Evolutionary conservation across 2,329 filamentous ascomycete species (phyloP).

Genomic region (Microdochium nivale): DNA sequence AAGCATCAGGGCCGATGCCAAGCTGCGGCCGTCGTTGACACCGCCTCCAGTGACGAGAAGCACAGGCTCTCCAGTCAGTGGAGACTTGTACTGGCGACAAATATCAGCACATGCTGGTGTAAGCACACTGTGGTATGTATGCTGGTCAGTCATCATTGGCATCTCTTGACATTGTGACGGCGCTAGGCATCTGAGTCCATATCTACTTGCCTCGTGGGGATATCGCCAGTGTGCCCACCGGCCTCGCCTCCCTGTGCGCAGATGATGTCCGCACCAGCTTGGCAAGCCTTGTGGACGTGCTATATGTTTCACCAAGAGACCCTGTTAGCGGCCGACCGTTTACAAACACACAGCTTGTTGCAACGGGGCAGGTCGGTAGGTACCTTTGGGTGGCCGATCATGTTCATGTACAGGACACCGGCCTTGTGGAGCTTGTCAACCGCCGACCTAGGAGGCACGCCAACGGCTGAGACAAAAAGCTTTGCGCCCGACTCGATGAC

Average conservation of each 20-base stretch:
- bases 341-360: background rate
- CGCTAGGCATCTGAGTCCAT: too few relatives aligned
- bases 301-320: background rate
- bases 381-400: constrained; percentile 98
- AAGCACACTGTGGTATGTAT: constrained; percentile 49
- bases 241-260: constrained; percentile 98
- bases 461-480: constrained; percentile 24
- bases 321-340: background rate
- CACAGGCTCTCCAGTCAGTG: constrained; percentile 78
- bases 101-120: constrained; percentile 87
- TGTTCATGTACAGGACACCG: constrained; percentile 96
- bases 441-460: constrained; percentile 18
- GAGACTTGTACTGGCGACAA: constrained; percentile 72
- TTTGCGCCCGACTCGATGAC: constrained; percentile 22
- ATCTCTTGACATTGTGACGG: background rate
- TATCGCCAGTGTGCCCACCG: constrained; percentile 91
- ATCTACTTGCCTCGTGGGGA: constrained; percentile 54
- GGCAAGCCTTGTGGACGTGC: background rate
- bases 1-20: constrained; percentile 87
- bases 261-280: constrained; percentile 77
- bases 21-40: constrained; percentile 83
- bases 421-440: constrained; percentile 37
- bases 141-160: background rate
- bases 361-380: too few relatives aligned
- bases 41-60: constrained; percentile 91